Conservation (phyloP, 2,329 filamentous ascomycete genomes). For the Alternaria arbusti region DNA sequence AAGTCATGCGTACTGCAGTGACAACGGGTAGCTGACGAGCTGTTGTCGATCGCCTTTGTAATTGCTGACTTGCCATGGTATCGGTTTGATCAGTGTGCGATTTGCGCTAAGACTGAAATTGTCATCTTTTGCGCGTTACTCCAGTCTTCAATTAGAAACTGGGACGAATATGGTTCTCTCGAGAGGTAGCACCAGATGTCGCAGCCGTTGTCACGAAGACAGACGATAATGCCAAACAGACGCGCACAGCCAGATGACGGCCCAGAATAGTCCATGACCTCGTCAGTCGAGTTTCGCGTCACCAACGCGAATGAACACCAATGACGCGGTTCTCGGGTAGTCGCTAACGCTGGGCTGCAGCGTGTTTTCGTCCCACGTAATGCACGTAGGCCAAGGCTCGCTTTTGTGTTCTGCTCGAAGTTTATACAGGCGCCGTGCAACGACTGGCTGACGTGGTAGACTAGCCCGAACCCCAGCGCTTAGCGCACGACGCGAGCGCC, state of each 20-base stretch:
- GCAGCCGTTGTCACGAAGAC: not conserved
- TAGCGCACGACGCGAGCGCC: conserved; percentile 39
- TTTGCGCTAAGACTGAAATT: not conserved
- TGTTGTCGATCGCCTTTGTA: not conserved
- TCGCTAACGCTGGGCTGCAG: conserved; percentile 16
- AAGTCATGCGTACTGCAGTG: not conserved
- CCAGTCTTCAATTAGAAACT: not conserved
- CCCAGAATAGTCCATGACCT: not conserved
- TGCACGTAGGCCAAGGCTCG: conserved; percentile 44
- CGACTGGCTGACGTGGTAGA: conserved; percentile 28
- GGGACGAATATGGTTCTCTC: not conserved
- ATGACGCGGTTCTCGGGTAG: conserved; percentile 1
- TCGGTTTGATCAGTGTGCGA: not conserved
- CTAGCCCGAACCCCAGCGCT: conserved; percentile 36
- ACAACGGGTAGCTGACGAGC: not conserved
- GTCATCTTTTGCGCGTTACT: not conserved
- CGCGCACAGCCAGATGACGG: not conserved
- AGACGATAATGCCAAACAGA: not conserved
- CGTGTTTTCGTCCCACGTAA: conserved; percentile 23
- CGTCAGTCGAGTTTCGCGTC: not conserved
- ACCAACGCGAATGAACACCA: not conserved
- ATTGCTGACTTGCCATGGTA: not conserved
- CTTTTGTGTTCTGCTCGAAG: conserved; percentile 29
- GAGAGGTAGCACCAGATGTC: not conserved
- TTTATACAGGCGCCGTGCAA: conserved; percentile 28